Evolutionary conservation across 306 rosid species (phyloP).

Genomic region (Prunus fruticosa): DNA sequence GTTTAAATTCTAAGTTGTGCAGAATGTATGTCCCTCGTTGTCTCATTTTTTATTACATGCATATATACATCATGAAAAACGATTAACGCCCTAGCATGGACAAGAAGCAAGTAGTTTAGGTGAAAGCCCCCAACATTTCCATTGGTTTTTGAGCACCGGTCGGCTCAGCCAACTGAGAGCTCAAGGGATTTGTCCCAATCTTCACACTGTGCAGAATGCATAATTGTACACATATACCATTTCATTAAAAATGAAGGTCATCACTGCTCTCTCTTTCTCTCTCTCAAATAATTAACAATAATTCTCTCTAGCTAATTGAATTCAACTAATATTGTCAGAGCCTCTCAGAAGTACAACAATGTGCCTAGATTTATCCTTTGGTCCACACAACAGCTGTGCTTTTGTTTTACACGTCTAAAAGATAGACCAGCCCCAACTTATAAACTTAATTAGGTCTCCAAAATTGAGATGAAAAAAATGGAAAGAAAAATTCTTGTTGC

Average conservation of each 20-base stretch:
- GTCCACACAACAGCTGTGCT: conserved; percentile 13
- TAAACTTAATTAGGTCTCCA: background rate
- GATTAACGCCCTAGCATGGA: background rate
- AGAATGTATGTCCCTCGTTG: background rate
- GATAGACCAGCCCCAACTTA: background rate
- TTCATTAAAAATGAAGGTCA: background rate
- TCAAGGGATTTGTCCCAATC: conserved; percentile 22
- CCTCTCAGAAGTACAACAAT: background rate
- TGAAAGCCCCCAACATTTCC: conserved; percentile 51
- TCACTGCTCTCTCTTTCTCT: background rate
- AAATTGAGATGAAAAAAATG: background rate
- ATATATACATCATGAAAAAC: background rate
- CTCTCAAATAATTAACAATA: background rate
- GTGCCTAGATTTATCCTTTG: background rate
- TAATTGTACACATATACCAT: background rate
- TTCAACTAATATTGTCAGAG: background rate
- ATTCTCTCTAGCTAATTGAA: background rate
- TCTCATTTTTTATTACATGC: background rate
- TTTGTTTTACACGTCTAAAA: background rate
- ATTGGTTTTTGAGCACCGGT: conserved; percentile 47
- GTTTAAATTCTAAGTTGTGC: too few species aligned
- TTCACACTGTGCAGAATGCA: background rate
- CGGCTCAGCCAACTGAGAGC: conserved; percentile 36
- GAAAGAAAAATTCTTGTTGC: background rate
- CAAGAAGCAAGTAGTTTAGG: background rate